Conservation (phyloP, 2,329 filamentous ascomycete genomes). For the Fusarium burgessii region DNA sequence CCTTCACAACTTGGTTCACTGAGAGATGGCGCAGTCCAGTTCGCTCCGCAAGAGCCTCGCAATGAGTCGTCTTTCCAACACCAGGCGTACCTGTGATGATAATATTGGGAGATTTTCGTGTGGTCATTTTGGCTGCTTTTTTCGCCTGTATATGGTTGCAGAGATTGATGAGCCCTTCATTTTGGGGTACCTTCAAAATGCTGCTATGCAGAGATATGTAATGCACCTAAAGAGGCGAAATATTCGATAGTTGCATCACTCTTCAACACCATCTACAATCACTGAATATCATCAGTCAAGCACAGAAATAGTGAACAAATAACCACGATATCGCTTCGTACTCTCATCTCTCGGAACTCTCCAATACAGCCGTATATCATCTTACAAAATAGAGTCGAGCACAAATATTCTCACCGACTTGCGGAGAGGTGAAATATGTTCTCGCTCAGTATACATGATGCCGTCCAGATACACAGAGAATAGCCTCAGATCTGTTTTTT, state of each 20-base stretch:
- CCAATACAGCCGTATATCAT: slow-evolving; percentile 45
- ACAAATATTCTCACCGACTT: slow-evolving; percentile 27
- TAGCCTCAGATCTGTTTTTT: slow-evolving; percentile 40
- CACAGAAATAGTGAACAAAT: slow-evolving; percentile 21
- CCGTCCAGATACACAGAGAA: slow-evolving; percentile 40
- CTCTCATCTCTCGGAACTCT: slow-evolving; percentile 36
- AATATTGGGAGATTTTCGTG: slow-evolving; percentile 80
- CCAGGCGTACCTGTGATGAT: slow-evolving; percentile 96
- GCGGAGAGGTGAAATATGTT: slow-evolving; percentile 31
- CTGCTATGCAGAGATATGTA: slow-evolving; percentile 8
- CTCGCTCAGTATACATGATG: slow-evolving; percentile 44
- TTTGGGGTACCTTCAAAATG: slow-evolving; percentile 17
- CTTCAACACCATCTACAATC: slow-evolving; percentile 4
- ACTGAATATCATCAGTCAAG: neutral
- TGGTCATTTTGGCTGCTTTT: slow-evolving; percentile 42
- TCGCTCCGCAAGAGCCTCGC: slow-evolving; percentile 80
- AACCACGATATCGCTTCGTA: slow-evolving; percentile 40
- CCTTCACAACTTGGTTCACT: slow-evolving; percentile 92
- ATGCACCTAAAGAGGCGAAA: slow-evolving; percentile 40
- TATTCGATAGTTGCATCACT: slow-evolving; percentile 27
- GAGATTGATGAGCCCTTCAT: slow-evolving; percentile 37
- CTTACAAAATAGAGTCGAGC: slow-evolving; percentile 42
- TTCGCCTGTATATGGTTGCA: slow-evolving; percentile 29
- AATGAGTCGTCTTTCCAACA: slow-evolving; percentile 94
- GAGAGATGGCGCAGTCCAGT: slow-evolving; percentile 85